Conservation (phyloP, 2,329 filamentous ascomycete species). For the Verticillium nubilum region DNA sequence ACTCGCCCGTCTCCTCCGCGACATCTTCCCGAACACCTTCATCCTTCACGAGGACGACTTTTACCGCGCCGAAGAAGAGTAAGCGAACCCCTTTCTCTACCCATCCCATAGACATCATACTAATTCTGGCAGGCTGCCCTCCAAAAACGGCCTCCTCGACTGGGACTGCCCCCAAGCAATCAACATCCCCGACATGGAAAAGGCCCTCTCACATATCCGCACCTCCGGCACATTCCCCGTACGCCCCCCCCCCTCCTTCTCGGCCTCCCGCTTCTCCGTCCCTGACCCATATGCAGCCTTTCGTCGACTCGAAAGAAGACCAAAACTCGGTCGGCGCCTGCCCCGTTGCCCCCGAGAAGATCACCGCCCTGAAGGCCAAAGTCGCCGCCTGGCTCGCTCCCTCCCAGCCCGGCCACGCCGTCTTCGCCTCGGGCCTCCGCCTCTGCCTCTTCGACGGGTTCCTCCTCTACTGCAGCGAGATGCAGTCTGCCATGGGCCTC, state of each 20-base stretch:
- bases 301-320: constrained; percentile 54
- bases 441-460: constrained; percentile 85
- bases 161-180: constrained; percentile 88
- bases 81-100: too few species aligned
- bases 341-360: constrained; percentile 42
- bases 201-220: constrained; percentile 66
- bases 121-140: constrained; percentile 41
- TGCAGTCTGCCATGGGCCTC: constrained; percentile 49
- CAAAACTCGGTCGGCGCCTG: constrained; percentile 54
- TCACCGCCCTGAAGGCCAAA: constrained; percentile 38
- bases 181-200: constrained; percentile 62
- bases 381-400: constrained; percentile 42
- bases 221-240: constrained; percentile 60
- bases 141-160: constrained; percentile 62
- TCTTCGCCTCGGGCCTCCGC: constrained; percentile 26
- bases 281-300: constrained; percentile 29
- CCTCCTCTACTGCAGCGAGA: constrained; percentile 63
- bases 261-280: constrained; percentile 7
- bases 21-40: constrained; percentile 72
- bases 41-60: constrained; percentile 97
- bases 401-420: constrained; percentile 34
- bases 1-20: constrained; percentile 74
- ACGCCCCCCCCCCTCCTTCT: constrained; percentile 23
- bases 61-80: constrained; percentile 75
- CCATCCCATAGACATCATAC: background rate